Conservation (phyloP, 306 rosid species). For the Echinosophora koreensis region DNA sequence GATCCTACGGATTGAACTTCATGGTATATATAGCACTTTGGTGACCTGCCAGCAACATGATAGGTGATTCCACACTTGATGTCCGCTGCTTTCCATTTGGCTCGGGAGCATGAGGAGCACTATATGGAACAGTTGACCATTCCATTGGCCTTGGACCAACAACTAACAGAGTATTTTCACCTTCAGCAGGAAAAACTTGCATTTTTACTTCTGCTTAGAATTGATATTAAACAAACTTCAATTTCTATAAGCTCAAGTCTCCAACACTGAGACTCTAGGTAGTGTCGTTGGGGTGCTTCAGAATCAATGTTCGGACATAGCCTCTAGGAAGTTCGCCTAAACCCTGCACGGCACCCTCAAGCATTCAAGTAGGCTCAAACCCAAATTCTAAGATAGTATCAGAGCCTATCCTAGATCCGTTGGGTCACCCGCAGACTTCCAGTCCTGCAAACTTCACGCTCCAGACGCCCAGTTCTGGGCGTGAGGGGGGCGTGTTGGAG, state of each 20-base stretch:
- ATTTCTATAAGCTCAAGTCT: constrained; percentile 11
- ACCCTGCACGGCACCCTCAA: too few relatives aligned
- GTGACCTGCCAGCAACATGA: constrained; percentile 88
- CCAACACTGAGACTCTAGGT: constrained; percentile 20
- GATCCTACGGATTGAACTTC: constrained; percentile 93
- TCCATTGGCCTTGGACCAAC: constrained; percentile 93
- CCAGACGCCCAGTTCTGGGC: too few relatives aligned
- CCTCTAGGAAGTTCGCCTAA: too few relatives aligned
- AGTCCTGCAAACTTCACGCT: too few relatives aligned
- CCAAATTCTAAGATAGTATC: too few relatives aligned
- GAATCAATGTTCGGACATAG: too few relatives aligned
- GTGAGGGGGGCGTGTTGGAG: too few relatives aligned
- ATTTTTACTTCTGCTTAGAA: constrained; percentile 54
- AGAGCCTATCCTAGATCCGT: too few relatives aligned
- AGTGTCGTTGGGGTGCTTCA: too few relatives aligned
- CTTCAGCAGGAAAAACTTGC: constrained; percentile 71
- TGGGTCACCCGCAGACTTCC: too few relatives aligned
- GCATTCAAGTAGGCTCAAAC: too few relatives aligned
- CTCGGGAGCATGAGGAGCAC: constrained; percentile 67
- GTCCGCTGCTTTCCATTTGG: constrained; percentile 80
- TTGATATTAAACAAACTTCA: constrained; percentile 36
- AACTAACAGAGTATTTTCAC: constrained; percentile 74
- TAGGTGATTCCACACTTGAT: constrained; percentile 87
- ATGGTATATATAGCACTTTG: constrained; percentile 88
- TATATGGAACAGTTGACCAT: constrained; percentile 79